Evolutionary conservation across 1,139 yeast species (phyloP).

Genomic region (Saccharomyces hybrid): DNA sequence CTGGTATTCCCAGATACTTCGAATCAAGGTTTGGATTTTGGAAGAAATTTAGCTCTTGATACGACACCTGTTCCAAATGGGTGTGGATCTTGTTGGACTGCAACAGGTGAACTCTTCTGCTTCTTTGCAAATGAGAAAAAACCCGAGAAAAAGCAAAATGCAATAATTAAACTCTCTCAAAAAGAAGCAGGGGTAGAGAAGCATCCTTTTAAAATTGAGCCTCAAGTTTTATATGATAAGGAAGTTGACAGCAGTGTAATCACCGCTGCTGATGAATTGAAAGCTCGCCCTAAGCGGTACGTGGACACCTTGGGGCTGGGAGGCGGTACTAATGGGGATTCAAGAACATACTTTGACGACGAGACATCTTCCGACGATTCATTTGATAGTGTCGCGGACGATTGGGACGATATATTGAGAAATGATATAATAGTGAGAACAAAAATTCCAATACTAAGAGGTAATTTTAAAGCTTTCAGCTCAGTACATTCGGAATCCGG

Average conservation of each 20-base stretch:
- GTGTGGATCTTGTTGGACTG: slow-evolving; percentile 87
- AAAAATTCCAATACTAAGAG: slow-evolving; percentile 29
- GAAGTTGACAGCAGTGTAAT: slow-evolving; percentile 4
- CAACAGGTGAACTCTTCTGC: slow-evolving; percentile 70
- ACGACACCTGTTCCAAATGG: slow-evolving; percentile 89
- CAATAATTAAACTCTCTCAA: slow-evolving; percentile 37
- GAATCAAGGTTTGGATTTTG: slow-evolving; percentile 10
- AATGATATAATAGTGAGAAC: slow-evolving; percentile 33
- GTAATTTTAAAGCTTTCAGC: slow-evolving; percentile 21
- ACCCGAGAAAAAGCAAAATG: slow-evolving; percentile 31
- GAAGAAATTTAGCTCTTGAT: slow-evolving; percentile 41
- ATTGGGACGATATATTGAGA: slow-evolving; percentile 37
- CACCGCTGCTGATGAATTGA: slow-evolving; percentile 9
- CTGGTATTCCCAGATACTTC: slow-evolving; percentile 12
- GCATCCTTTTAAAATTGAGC: slow-evolving; percentile 1
- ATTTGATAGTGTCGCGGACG: slow-evolving; percentile 33
- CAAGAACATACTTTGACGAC: slow-evolving; percentile 14
- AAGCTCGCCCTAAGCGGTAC: slow-evolving; percentile 4
- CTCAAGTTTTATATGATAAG: background rate
- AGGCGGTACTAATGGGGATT: background rate
- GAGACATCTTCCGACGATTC: slow-evolving; percentile 34
- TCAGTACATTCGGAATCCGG: slow-evolving; percentile 25
- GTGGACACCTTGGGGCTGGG: background rate
- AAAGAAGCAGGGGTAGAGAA: slow-evolving; percentile 32
- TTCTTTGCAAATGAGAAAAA: slow-evolving; percentile 60